Conservation (phyloP, 768 basidiomycete genomes). For the Kwoniella bestiolae region DNA sequence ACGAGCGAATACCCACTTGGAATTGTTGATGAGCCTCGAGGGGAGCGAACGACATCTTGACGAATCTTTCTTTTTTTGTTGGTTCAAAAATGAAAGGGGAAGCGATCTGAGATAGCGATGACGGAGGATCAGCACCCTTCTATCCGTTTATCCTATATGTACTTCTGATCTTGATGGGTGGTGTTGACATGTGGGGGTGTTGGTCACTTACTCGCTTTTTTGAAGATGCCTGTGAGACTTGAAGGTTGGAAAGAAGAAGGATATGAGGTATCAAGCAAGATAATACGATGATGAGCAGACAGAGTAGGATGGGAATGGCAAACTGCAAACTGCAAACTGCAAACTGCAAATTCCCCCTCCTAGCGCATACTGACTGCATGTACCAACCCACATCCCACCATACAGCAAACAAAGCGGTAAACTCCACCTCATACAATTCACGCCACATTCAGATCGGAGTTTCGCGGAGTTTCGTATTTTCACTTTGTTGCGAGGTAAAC, state of each 20-base stretch:
- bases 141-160: neutral
- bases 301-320: neutral
- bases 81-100: conserved; percentile 13
- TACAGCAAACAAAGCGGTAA: conserved; percentile 12
- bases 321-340: neutral
- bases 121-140: conserved; percentile 3
- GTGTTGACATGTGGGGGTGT: too few relatives aligned
- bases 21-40: conserved; percentile 95
- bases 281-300: conserved; percentile 1
- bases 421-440: neutral
- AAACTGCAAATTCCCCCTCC: neutral
- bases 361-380: neutral
- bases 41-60: conserved; percentile 91
- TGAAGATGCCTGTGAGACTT: conserved; percentile 26
- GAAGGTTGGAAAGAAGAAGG: conserved; percentile 16
- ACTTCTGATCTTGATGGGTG: neutral
- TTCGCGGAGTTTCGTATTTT: conserved; percentile 46
- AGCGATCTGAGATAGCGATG: conserved; percentile 5
- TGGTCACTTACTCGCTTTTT: conserved; percentile 34
- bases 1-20: conserved; percentile 65
- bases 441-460: conserved; percentile 36
- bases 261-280: neutral
- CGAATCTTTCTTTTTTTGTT: conserved; percentile 28
- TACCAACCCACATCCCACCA: conserved; percentile 12
- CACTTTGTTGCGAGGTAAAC: neutral